These are phyloP conservation scores for Boletus rubropictus DNA, from an alignment of 768 basidiomycete species.

Conservation along the genomic window DNA sequence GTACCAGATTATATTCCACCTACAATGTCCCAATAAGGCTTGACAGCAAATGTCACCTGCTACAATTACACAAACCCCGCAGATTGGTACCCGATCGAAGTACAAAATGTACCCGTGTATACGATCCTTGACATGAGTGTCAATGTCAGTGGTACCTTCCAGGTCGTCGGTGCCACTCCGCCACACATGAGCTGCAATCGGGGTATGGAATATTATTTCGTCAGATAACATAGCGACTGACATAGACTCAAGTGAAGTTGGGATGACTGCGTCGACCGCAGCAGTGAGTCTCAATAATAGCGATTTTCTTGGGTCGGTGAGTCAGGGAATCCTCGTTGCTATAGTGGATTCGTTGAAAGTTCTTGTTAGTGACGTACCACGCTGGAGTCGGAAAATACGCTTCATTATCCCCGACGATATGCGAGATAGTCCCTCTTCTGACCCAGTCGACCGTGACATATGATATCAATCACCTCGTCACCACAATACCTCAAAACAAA, in stretches of 20 bases:
- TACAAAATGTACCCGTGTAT: neutral
- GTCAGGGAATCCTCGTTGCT: neutral
- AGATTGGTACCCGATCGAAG: neutral
- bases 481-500: neutral
- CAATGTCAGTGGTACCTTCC: neutral
- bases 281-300: neutral
- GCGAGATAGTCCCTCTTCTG: conserved; percentile 1
- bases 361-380: neutral
- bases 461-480: neutral
- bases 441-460: conserved; percentile 3
- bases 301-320: conserved; percentile 1
- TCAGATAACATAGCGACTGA: neutral
- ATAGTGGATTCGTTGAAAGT: neutral
- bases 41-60: neutral
- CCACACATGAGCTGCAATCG: neutral
- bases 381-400: neutral
- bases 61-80: neutral
- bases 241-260: neutral
- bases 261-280: neutral
- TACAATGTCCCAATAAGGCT: neutral
- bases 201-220: neutral
- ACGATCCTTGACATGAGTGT: neutral
- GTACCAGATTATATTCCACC: neutral
- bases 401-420: conserved; percentile 1
- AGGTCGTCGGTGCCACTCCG: neutral